Evolutionary conservation across 352 stramenopile species (phyloP), one percentile per base, ranked within the genome.

Genomic region (Phytopythium mirpurense): DNA sequence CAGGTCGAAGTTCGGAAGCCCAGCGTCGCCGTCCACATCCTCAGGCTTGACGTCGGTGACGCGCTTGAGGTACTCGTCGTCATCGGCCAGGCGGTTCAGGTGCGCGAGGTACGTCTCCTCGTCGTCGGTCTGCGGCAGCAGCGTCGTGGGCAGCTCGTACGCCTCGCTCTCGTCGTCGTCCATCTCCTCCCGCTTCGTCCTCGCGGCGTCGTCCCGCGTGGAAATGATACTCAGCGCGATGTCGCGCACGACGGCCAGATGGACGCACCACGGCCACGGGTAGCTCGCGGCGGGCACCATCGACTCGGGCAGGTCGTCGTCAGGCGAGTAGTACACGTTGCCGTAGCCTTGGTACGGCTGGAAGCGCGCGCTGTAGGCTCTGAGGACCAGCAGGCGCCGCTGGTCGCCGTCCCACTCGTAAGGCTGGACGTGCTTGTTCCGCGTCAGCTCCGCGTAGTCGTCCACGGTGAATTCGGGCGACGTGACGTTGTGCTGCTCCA

Each of bases 321-420:
- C 62, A 1, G 29, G 59, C 11, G 59, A 60, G 56, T 85, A 85
- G 61, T 84, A 88, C 12, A 60, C 42, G 23, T 56, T 31, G 31
- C 65, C 60, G 46, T 88, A 88, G 21, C 63, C 64, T 11, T 57
- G 23, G 19, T 83, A 88, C 42, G 77, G 74, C 44, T 54, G 47
- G 58, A 83, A 87, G 40, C 56, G 54, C 38, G 56, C 50, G 26
- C 53, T 65, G 29, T 67, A 68, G 0, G 34, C 47, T 15, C 51
- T 46, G 32, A 68, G 61, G 16, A 68, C 35, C 10, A 55, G n/a
- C 19, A 49, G 47, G 43, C 65, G 50, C n/a, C 38, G 59, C 40
- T 49, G 62, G 16, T 58, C 32, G 31, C 63, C 70, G 46, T 70
- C 50, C 26, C 56, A 67, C 3, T 50, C 29, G 46, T 64, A 83